Evolutionary conservation across 139 green algal genomes (phyloP), one percentile per base, ranked within the genome.

Genomic region (Astrephomene gubernaculifera): DNA sequence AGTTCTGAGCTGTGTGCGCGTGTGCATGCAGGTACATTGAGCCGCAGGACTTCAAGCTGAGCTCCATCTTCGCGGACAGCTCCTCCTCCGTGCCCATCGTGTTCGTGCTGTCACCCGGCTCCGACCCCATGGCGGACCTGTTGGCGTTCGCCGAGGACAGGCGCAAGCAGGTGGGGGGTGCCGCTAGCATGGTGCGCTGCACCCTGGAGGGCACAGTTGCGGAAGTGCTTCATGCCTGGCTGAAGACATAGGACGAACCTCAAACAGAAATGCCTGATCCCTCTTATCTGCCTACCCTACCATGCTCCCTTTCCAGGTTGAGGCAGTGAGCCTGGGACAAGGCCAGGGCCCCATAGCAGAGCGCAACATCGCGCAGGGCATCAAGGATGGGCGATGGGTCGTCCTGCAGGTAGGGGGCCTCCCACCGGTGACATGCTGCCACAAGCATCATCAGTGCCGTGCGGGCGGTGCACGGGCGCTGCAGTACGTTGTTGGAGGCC

Each of bases 81-180:
- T 84, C 82, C 22, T 60, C 86, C 4, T 86, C 89, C 44, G 89
- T 90, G 57, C 93, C 93, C 29, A 90, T 96, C 61, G 87, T 96
- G 38, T 94, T 95, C 85, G 91, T 96, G 64, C 89, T 96, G 38
- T 93, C 88, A 19, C 86, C 91, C 5, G 93, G 93, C 12, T 92
- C 89, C 8, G 93, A 96, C 76, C 93, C 93, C 38, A 94, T 90
- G 73, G 93, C 92, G 1, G 87, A 87, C 14, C 81, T 96, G 49
- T 85, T 96, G 33, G 93, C 90, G 54, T 96, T 96, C 88, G 93
- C 93, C 35, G 89, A 93, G n/a, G 92, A 96, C 6, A 82, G 83
- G 52, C 92, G 90, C 27, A 90, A 83, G 36, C 91, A 90, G 88
- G 87, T 85, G 71, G 87, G n/a, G n/a, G n/a, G n/a, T n/a, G n/a